phyloP scores from a whole-genome alignment of 1,284 basidiomycete genomes.

The Puccinia horiana region DNA sequence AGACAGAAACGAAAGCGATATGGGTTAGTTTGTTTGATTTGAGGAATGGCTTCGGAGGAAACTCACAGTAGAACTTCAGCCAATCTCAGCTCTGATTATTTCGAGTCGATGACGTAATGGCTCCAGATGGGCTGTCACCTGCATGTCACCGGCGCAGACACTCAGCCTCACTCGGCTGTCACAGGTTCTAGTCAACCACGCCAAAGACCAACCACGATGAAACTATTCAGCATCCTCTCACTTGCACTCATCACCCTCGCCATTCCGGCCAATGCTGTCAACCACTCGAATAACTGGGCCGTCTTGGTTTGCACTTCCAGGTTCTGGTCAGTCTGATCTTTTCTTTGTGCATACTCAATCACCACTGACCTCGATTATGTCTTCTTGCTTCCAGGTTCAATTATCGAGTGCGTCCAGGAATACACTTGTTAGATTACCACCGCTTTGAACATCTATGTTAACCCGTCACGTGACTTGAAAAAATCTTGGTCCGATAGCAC shows the following conservation, averaged over 20 bases:
- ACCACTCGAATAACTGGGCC: constrained; percentile 88
- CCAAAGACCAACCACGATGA: background rate
- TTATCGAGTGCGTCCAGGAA: constrained; percentile 72
- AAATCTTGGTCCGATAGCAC: constrained; percentile 67
- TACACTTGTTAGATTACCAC: background rate
- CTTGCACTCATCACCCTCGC: background rate
- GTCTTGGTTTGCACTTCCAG: constrained; percentile 90
- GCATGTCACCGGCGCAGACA: background rate
- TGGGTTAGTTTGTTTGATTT: no score
- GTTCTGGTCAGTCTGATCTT: constrained; percentile 68
- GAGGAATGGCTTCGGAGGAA: no score
- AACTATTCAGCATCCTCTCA: background rate
- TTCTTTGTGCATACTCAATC: background rate
- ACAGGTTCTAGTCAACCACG: background rate
- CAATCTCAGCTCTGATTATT: no score
- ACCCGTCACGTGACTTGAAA: background rate
- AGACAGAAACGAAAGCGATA: no score
- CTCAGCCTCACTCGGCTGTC: background rate
- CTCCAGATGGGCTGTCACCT: background rate
- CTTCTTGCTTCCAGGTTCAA: constrained; percentile 68
- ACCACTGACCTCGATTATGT: background rate
- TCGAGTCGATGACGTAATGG: background rate
- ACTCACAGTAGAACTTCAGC: background rate
- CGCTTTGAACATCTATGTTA: background rate
- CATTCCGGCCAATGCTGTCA: constrained; percentile 28